A percentile compares a stretch with the other conserved stretches of the same genome.
Evolutionary conservation across 148 eudicot species (phyloP).

Genomic region (Silene latifolia): DNA sequence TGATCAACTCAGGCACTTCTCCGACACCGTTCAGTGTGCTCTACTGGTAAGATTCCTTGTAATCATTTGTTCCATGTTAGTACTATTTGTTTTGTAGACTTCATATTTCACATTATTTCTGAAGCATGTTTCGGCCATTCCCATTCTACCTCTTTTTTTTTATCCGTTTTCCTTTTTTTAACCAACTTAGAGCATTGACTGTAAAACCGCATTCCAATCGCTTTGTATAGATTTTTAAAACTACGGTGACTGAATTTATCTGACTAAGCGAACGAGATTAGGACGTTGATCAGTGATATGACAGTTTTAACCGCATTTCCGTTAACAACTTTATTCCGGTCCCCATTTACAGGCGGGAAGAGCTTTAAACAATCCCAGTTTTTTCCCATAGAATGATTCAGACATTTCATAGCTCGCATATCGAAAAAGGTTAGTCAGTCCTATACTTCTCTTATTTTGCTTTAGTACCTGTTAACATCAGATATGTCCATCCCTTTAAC

Average conservation of each 20-base stretch:
- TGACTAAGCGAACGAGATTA: background rate
- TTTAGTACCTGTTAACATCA: constrained; percentile 2
- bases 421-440: constrained; percentile 49
- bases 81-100: no score
- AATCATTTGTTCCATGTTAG: background rate
- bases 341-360: constrained; percentile 45
- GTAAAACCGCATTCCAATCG: no score
- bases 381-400: constrained; percentile 40
- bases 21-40: constrained; percentile 8
- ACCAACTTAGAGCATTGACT: no score
- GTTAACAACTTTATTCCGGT: constrained; percentile 30
- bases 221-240: no score
- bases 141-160: background rate
- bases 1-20: constrained; percentile 24
- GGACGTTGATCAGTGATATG: background rate
- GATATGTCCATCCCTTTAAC: constrained; percentile 2
- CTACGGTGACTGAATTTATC: background rate
- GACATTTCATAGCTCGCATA: constrained; percentile 49
- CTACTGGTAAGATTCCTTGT: constrained; percentile 27
- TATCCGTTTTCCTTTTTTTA: background rate
- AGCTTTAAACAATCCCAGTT: constrained; percentile 36
- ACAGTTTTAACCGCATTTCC: constrained; percentile 21
- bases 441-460: constrained; percentile 22
- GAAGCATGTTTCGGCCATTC: background rate
- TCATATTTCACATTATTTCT: background rate